Conservation (phyloP, 2,329 filamentous ascomycete species). For the Parascedosporium putredinis region DNA sequence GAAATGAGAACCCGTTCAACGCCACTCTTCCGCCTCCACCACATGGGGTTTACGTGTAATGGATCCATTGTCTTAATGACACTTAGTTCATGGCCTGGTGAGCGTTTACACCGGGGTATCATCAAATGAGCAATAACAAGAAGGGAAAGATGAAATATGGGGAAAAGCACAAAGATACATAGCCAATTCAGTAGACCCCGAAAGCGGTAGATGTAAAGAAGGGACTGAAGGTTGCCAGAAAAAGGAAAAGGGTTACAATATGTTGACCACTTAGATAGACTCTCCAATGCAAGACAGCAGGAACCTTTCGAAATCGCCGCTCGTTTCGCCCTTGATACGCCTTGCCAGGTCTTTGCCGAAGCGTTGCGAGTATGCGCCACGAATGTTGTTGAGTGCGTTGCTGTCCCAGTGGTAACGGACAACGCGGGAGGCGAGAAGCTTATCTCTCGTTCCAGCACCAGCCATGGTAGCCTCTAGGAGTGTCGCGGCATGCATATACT, state of each 20-base stretch:
- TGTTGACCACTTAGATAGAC: slow-evolving; percentile 11
- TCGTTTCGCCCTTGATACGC: slow-evolving; percentile 73
- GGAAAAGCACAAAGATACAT: neutral
- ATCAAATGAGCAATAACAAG: neutral
- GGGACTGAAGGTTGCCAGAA: too few species aligned
- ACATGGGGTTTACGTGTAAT: too few species aligned
- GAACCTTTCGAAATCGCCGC: slow-evolving; percentile 68
- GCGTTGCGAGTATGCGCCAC: slow-evolving; percentile 62
- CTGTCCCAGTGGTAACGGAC: slow-evolving; percentile 78
- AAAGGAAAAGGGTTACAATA: too few species aligned
- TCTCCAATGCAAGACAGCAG: slow-evolving; percentile 60
- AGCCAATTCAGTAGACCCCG: too few species aligned
- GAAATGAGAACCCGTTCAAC: too few species aligned
- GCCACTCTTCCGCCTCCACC: too few species aligned
- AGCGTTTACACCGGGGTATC: neutral
- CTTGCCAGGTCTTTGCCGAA: slow-evolving; percentile 57
- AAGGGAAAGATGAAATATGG: too few species aligned
- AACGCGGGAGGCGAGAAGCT: slow-evolving; percentile 65
- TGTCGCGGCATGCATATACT: slow-evolving; percentile 71
- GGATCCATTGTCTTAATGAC: too few species aligned
- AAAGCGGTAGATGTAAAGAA: too few species aligned
- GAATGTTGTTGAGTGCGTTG: slow-evolving; percentile 63
- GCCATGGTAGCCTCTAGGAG: slow-evolving; percentile 82
- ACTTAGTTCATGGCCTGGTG: neutral
- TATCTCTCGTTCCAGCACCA: slow-evolving; percentile 78